Percentiles rank a stretch among this genome's conserved stretches.
phyloP scores from a whole-genome alignment of 768 basidiomycete genomes.

The Suillus luteus region DNA sequence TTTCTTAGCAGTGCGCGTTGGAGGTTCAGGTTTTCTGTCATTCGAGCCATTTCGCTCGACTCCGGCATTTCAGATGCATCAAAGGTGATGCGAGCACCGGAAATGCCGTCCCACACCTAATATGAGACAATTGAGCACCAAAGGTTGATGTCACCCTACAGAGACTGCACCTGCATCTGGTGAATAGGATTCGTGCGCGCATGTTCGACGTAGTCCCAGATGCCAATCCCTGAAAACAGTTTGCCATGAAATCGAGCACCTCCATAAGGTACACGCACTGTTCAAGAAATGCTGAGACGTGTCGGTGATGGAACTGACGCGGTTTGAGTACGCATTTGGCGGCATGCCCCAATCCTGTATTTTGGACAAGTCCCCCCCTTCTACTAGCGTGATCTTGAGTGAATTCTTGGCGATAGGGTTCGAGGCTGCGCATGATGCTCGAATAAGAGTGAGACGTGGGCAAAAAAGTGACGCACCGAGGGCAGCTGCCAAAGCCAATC shows the following conservation, averaged over 20 bases:
- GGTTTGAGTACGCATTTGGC: conserved; percentile 66
- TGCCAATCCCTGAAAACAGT: conserved; percentile 63
- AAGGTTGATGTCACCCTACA: neutral
- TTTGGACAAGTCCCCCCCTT: conserved; percentile 75
- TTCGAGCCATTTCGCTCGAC: conserved; percentile 65
- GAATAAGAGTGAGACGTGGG: neutral
- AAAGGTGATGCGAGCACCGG: conserved; percentile 78
- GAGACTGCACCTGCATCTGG: conserved; percentile 74
- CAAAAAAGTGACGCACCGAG: conserved; percentile 54
- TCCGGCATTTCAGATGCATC: conserved; percentile 48
- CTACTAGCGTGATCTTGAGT: conserved; percentile 71
- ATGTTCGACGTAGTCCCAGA: conserved; percentile 78
- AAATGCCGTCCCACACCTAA: conserved; percentile 92
- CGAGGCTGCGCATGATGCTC: conserved; percentile 44
- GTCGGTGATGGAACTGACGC: conserved; percentile 86
- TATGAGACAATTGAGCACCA: conserved; percentile 6
- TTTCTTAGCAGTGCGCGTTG: conserved; percentile 80
- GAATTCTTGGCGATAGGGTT: conserved; percentile 51
- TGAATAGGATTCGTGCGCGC: conserved; percentile 70
- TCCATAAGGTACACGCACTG: conserved; percentile 41
- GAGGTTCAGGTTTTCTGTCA: conserved; percentile 93
- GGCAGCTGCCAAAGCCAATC: conserved; percentile 85
- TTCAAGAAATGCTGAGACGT: conserved; percentile 66
- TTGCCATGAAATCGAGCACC: conserved; percentile 6
- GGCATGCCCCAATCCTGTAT: conserved; percentile 66